These are phyloP conservation scores for Aspergillus ochraceoroseus DNA, from an alignment of 2,329 filamentous ascomycete species.

Conservation along the genomic window DNA sequence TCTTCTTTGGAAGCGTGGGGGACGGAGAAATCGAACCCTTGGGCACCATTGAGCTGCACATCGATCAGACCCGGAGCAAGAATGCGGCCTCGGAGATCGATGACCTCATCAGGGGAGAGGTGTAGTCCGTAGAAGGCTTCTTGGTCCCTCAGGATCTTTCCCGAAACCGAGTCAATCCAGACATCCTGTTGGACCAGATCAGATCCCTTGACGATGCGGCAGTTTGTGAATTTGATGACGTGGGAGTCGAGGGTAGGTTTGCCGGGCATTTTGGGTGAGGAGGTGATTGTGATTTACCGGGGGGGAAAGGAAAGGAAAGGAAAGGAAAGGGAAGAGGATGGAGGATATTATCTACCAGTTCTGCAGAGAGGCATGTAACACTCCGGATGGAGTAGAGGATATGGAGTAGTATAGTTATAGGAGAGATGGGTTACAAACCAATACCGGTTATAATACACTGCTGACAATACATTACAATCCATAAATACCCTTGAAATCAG, in stretches of 20 bases:
- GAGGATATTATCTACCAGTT: too few species aligned
- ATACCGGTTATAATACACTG: too few species aligned
- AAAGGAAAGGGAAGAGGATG: conserved; percentile 9
- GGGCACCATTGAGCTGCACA: conserved; percentile 85
- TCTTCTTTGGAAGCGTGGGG: conserved; percentile 59
- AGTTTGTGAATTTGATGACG: conserved; percentile 87
- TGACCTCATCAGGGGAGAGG: conserved; percentile 61
- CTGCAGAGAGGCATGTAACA: too few species aligned
- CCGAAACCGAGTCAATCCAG: conserved; percentile 79
- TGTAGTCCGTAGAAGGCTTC: conserved; percentile 51
- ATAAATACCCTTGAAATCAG: background rate
- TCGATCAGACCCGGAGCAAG: conserved; percentile 84
- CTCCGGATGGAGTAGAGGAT: too few species aligned
- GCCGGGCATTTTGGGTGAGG: conserved; percentile 30
- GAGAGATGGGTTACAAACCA: too few species aligned
- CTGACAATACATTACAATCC: background rate
- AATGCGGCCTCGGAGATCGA: conserved; percentile 79
- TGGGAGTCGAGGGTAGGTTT: conserved; percentile 36
- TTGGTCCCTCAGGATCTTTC: conserved; percentile 72
- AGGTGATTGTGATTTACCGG: conserved; percentile 20
- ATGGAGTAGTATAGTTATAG: too few species aligned
- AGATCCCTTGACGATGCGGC: conserved; percentile 66
- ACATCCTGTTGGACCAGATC: conserved; percentile 69
- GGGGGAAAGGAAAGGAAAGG: conserved; percentile 27
- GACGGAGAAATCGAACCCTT: conserved; percentile 87